Evolutionary conservation across 768 basidiomycete species (phyloP).

Genomic region (Lentinula lateritia): DNA sequence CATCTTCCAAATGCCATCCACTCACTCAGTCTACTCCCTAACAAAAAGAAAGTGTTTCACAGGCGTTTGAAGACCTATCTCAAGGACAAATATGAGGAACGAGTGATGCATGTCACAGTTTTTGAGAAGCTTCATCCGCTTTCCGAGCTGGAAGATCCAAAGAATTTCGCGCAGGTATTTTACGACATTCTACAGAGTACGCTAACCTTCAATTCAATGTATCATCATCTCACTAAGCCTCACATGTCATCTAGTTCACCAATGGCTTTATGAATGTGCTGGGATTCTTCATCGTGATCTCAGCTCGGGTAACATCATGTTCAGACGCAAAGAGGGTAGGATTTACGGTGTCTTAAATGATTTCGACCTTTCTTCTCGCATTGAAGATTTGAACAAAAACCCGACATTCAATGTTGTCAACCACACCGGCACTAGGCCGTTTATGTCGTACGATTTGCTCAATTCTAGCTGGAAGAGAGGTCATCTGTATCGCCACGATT

Average conservation of each 20-base stretch:
- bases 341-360: conserved; percentile 10
- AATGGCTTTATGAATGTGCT: conserved; percentile 4
- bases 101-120: neutral
- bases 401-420: neutral
- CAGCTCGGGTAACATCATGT: conserved; percentile 11
- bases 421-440: conserved; percentile 4
- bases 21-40: neutral
- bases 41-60: neutral
- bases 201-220: neutral
- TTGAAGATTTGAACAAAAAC: neutral
- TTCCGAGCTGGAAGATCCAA: neutral
- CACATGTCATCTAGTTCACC: conserved; percentile 2
- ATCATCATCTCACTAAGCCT: no score
- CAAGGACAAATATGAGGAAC: neutral
- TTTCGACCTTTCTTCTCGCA: conserved; percentile 8
- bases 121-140: neutral
- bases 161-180: neutral
- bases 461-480: neutral
- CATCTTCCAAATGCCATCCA: neutral
- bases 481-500: conserved; percentile 6
- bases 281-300: conserved; percentile 13
- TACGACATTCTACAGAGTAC: neutral
- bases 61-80: neutral
- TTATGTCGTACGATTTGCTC: neutral
- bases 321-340: conserved; percentile 9